These are phyloP conservation scores for Aspergillus piperis DNA, from an alignment of 2,329 filamentous ascomycete species.

Conservation along the genomic window DNA sequence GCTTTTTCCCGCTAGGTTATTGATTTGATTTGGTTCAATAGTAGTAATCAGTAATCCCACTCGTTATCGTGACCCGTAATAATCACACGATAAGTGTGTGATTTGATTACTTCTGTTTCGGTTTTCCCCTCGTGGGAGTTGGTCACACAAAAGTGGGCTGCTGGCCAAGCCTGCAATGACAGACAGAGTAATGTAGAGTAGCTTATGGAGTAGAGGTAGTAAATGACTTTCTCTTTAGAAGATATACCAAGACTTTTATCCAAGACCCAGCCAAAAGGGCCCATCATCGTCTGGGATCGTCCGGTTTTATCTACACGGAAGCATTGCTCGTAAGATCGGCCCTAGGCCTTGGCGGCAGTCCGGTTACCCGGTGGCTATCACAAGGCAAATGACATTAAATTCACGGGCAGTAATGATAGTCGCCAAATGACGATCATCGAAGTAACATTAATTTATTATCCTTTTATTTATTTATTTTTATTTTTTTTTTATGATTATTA, in stretches of 20 bases:
- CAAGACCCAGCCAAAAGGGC: constrained; percentile 4
- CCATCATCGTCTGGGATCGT: constrained; percentile 10
- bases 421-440: constrained; percentile 2
- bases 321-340: constrained; percentile 16
- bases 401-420: background rate
- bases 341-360: constrained; percentile 9
- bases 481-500: background rate
- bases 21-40: too few species aligned
- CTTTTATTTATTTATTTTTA: background rate
- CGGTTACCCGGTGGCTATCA: constrained; percentile 11
- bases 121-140: too few species aligned
- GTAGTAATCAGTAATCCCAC: too few species aligned
- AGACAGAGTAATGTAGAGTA: background rate
- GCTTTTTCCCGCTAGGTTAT: too few species aligned
- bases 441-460: background rate
- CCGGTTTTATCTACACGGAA: constrained; percentile 13
- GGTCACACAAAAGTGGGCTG: background rate
- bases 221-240: too few species aligned
- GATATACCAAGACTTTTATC: constrained; percentile 1
- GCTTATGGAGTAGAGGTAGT: background rate
- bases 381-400: constrained; percentile 1
- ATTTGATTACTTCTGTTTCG: too few species aligned
- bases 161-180: background rate
- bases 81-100: too few species aligned
- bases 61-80: too few species aligned